Evolutionary conservation across 2,329 filamentous ascomycete species (phyloP), one percentile per base, ranked within the genome.

Genomic region (Pezicula radicicola): DNA sequence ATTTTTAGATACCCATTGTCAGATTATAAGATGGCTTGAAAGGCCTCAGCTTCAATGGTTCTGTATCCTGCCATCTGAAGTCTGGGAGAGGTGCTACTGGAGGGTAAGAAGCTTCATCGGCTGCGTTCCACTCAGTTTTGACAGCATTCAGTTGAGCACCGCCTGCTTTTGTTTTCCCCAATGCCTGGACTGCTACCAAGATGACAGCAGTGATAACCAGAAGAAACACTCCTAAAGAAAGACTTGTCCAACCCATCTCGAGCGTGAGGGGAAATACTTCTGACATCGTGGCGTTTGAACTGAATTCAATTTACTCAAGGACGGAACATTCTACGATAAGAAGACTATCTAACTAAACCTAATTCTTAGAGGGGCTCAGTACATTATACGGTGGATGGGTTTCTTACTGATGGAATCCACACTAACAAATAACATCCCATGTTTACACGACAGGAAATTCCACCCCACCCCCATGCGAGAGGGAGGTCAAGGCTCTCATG

Each of bases 1-100:
- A 25, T 7, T 25, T 44, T 27, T 8, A 27, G 67, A 55, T 67
- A 83, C 81, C 78, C 83, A 86, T 85, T 7, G 82, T 84, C 46
- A 86, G 66, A 61, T 85, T 76, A 61, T 81, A 86, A 59, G 77
- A 83, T 5, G 79, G 75, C 63, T 81, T 84, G 66, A 84, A 84
- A 0, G 79, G 77, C 13, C 82, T 71, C 9, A 81, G 63, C 51
- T 78, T 74, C 36, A 81, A 62, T 0, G 80, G 82, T 50, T 76
- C 71, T 33, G 74, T 76, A 0, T 66, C 70, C 48, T 70, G 61
- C 73, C 79, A 78, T 53, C 79, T 66, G 56, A 85, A 81, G 50
- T 73, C 64, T 3, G 63, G 45, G 4, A 83, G 67, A 3, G 79
- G 72, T n/a, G 28, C 41, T 15, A 44, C 41, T 12, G 41, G 41